Evolutionary conservation across 768 basidiomycete genomes (phyloP).

Genomic region (Trametes punicea): DNA sequence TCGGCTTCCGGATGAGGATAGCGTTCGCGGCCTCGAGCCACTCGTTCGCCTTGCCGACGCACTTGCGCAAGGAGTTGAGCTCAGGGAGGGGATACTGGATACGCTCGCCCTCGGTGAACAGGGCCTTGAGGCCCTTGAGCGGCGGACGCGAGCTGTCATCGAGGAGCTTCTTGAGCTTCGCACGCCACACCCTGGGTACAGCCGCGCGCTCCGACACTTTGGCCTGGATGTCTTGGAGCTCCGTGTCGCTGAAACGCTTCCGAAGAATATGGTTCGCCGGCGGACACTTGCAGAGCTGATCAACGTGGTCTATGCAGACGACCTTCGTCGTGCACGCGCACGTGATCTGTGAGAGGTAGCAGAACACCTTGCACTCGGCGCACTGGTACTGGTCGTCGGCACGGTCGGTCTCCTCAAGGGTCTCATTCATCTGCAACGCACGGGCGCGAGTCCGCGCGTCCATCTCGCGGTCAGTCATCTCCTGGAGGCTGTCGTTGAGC

Average conservation of each 20-base stretch:
- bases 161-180: slow-evolving; percentile 64
- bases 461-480: slow-evolving; percentile 88
- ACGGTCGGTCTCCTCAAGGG: slow-evolving; percentile 73
- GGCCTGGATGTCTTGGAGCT: slow-evolving; percentile 62
- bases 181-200: slow-evolving; percentile 72
- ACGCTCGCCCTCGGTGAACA: slow-evolving; percentile 88
- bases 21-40: slow-evolving; percentile 86
- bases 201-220: slow-evolving; percentile 70
- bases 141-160: slow-evolving; percentile 67
- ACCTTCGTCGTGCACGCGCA: slow-evolving; percentile 77
- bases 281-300: slow-evolving; percentile 68
- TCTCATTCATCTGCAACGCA: slow-evolving; percentile 56
- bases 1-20: slow-evolving; percentile 76
- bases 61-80: slow-evolving; percentile 66
- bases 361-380: slow-evolving; percentile 87
- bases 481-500: slow-evolving; percentile 78
- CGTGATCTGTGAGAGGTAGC: slow-evolving; percentile 90
- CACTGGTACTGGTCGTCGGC: slow-evolving; percentile 97
- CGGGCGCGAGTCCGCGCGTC: slow-evolving; percentile 62
- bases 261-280: slow-evolving; percentile 60
- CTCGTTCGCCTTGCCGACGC: slow-evolving; percentile 76
- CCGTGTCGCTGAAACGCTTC: slow-evolving; percentile 77
- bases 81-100: slow-evolving; percentile 75
- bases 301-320: slow-evolving; percentile 82
- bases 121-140: slow-evolving; percentile 72